phyloP scores from a whole-genome alignment of 331 rosid genomes.

The Pyracantha coccinea region DNA sequence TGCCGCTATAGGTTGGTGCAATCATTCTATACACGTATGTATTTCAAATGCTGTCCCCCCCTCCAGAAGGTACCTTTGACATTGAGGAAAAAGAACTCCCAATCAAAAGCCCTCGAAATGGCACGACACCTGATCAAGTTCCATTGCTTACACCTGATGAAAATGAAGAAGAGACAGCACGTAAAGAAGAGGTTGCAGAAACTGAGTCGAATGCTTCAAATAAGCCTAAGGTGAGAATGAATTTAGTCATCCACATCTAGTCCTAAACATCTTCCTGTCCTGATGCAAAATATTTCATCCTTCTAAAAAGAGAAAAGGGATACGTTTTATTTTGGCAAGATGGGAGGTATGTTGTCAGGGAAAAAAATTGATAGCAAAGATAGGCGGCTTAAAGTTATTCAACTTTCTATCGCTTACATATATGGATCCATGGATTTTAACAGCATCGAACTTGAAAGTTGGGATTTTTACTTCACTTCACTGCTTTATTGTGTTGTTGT shows the following conservation, averaged over 20 bases:
- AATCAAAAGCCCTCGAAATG: constrained; percentile 31
- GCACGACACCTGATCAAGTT: constrained; percentile 32
- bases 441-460: neutral
- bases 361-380: neutral
- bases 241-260: neutral
- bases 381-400: neutral
- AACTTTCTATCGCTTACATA: neutral
- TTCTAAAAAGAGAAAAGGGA: neutral
- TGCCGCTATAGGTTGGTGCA: constrained; percentile 72
- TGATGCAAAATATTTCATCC: neutral
- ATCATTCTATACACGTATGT: constrained; percentile 91
- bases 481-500: neutral
- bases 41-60: constrained; percentile 91
- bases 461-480: neutral
- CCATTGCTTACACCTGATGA: constrained; percentile 53
- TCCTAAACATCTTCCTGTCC: neutral
- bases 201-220: constrained; percentile 23
- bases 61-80: constrained; percentile 88
- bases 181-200: constrained; percentile 19
- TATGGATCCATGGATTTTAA: neutral
- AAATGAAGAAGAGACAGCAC: neutral
- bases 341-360: neutral
- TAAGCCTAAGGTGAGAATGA: constrained; percentile 48
- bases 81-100: constrained; percentile 45
- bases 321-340: too few relatives aligned